Conservation (phyloP, 176 grass and related monocot species). For the Carex cristatella region DNA sequence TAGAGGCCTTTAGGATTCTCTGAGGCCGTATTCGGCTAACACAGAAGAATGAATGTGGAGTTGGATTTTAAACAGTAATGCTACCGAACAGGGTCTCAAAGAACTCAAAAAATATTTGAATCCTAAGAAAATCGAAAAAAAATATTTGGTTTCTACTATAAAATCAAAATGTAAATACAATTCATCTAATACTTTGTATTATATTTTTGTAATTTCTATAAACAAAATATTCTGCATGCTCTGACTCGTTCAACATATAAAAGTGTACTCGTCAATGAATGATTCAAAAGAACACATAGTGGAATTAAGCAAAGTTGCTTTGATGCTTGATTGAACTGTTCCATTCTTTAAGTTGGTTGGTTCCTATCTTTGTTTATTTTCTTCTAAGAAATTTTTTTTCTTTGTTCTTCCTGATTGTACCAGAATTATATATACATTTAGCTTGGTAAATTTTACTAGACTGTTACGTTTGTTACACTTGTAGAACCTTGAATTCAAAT, state of each 20-base stretch:
- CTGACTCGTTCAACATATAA: conserved; percentile 3
- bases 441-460: background rate
- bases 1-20: too few species aligned
- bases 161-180: too few species aligned
- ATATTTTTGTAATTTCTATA: too few species aligned
- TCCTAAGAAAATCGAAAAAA: too few species aligned
- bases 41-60: too few species aligned
- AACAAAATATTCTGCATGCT: background rate
- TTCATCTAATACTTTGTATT: too few species aligned
- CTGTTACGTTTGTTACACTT: background rate
- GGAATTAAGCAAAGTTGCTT: background rate
- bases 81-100: too few species aligned
- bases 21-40: too few species aligned
- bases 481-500: too few species aligned
- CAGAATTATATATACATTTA: background rate
- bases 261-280: background rate
- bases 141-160: too few species aligned
- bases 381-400: background rate
- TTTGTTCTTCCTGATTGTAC: background rate
- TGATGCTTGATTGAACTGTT: conserved; percentile 1
- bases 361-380: background rate
- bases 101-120: too few species aligned
- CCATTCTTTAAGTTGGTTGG: background rate
- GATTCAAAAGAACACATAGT: conserved; percentile 1
- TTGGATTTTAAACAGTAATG: too few species aligned